phyloP scores from a whole-genome alignment of 208 protist species.

The Plasmodiophora brassicae region DNA sequence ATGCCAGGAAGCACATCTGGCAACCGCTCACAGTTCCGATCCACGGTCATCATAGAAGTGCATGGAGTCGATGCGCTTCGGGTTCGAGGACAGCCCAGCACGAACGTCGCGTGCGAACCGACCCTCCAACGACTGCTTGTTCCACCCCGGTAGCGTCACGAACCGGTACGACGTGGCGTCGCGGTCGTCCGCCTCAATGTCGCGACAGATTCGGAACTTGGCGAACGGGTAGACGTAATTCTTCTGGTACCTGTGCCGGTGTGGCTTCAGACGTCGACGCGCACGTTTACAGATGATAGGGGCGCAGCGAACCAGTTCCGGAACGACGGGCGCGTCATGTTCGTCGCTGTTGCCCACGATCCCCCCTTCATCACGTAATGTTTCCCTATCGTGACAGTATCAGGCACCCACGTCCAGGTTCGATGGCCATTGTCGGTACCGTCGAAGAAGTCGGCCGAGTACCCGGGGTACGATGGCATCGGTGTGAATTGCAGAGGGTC shows the following conservation, averaged over 20 bases:
- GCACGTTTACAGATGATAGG: no score
- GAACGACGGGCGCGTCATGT: neutral
- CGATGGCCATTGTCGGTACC: no score
- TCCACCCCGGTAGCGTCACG: neutral
- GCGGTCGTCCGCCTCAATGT: neutral
- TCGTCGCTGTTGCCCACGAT: neutral
- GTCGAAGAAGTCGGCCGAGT: constrained; percentile 20
- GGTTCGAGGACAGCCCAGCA: neutral
- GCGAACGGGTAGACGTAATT: neutral
- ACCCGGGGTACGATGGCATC: neutral
- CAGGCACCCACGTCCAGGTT: no score
- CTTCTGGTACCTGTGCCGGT: neutral
- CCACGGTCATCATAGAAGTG: neutral
- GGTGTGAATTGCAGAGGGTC: neutral
- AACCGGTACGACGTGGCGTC: neutral
- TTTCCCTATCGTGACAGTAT: no score
- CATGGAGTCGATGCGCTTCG: neutral
- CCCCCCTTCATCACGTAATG: constrained; percentile 8
- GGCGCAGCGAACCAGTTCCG: constrained; percentile 18
- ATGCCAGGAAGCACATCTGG: neutral
- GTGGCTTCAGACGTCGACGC: neutral
- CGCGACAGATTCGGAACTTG: neutral
- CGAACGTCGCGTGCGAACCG: neutral
- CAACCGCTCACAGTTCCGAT: neutral
- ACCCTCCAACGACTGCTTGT: neutral